These are phyloP conservation scores for Alisma plantagoaquatica DNA, from an alignment of 106 monocot species.

Conservation along the genomic window DNA sequence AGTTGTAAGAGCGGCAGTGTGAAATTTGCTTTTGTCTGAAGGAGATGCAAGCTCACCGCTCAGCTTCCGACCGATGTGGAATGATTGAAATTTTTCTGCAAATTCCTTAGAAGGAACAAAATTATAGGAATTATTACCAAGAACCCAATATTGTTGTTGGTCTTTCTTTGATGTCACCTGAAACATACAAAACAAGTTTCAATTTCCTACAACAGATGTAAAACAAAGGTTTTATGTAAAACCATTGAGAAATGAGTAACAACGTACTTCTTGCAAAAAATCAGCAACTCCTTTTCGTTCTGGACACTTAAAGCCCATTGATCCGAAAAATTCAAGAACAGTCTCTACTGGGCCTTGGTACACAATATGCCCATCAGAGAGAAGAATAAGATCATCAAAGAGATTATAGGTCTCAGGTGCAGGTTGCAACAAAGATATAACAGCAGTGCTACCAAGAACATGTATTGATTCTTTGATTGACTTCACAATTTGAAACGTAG, in stretches of 20 bases:
- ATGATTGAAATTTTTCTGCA: constrained; percentile 32
- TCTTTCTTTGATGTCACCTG: constrained; percentile 80
- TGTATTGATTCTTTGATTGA: constrained; percentile 71
- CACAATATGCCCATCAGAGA: constrained; percentile 66
- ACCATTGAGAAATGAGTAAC: too few species aligned
- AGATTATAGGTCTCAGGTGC: constrained; percentile 79
- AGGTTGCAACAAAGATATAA: constrained; percentile 84
- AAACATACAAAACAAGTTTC: too few species aligned
- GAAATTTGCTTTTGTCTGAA: constrained; percentile 35
- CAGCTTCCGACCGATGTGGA: constrained; percentile 32
- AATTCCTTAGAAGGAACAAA: constrained; percentile 45
- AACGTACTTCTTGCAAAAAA: constrained; percentile 84
- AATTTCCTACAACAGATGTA: too few species aligned
- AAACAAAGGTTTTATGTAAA: too few species aligned
- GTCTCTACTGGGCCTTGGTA: constrained; percentile 56
- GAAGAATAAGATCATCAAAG: constrained; percentile 82
- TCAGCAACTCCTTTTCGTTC: constrained; percentile 81
- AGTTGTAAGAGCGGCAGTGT: constrained; percentile 49
- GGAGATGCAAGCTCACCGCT: constrained; percentile 27
- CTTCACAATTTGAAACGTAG: constrained; percentile 72
- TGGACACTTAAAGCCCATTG: constrained; percentile 78
- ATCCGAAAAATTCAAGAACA: constrained; percentile 55
- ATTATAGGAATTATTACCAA: constrained; percentile 13
- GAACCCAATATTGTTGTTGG: constrained; percentile 78
- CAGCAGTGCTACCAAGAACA: constrained; percentile 47